Percentiles rank a stretch among this genome's conserved stretches.
phyloP scores from a whole-genome alignment of 2,329 filamentous ascomycete genomes.

The Colletotrichum phormii region DNA sequence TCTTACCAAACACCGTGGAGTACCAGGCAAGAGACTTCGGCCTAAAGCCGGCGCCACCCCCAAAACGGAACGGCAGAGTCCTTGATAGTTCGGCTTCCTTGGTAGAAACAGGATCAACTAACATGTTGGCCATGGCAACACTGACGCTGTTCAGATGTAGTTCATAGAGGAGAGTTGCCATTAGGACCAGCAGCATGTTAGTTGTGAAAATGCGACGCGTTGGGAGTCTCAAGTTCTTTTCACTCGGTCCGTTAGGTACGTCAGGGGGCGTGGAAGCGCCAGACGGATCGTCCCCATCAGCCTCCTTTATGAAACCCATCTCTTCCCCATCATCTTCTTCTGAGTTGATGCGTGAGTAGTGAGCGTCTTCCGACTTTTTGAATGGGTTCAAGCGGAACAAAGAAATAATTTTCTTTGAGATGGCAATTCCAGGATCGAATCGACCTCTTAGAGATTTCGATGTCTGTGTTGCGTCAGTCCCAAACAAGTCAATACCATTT shows the following conservation, averaged over 20 bases:
- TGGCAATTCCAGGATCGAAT: not conserved
- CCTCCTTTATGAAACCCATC: not conserved
- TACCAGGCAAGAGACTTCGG: not conserved
- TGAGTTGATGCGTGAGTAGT: not conserved
- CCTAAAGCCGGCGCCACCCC: slow-evolving; percentile 1
- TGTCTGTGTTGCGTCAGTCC: not conserved
- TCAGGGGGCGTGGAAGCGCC: not conserved
- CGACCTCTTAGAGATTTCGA: not conserved
- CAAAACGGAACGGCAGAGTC: slow-evolving; percentile 1
- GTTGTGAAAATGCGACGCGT: not conserved
- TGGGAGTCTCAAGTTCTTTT: not conserved
- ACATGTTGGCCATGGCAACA: not conserved
- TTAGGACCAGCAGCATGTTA: not conserved
- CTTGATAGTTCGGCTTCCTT: not conserved
- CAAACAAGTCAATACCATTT: not conserved
- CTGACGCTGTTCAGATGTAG: not conserved
- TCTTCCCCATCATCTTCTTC: not conserved
- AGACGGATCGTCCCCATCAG: not conserved
- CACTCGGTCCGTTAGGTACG: too few species aligned
- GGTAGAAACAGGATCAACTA: not conserved
- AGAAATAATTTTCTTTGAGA: not conserved
- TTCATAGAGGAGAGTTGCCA: not conserved
- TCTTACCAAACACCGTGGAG: not conserved
- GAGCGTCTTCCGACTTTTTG: too few species aligned
- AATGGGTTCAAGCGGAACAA: not conserved